A percentile compares a stretch with the other conserved stretches of the same genome.
phyloP scores from a whole-genome alignment of 2,329 filamentous ascomycete species.

The Penicillium vulpinum region DNA sequence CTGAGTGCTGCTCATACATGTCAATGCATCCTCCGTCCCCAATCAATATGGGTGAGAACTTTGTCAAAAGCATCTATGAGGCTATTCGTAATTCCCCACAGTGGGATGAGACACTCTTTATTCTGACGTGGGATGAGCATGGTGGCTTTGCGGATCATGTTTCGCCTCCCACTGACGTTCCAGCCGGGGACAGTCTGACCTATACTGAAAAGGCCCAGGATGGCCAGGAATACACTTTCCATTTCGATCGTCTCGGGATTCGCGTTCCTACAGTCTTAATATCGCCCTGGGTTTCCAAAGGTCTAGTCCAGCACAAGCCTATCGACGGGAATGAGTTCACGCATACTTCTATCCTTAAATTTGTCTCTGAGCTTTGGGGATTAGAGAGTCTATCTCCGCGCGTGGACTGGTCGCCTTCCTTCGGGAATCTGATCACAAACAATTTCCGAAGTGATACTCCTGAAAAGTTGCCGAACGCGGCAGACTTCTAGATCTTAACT shows the following conservation, averaged over 20 bases:
- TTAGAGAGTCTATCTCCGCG: slow-evolving; percentile 42
- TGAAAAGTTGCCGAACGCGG: slow-evolving; percentile 24
- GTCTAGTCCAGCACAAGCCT: slow-evolving; percentile 43
- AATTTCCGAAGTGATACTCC: slow-evolving; percentile 30
- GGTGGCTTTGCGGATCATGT: slow-evolving; percentile 53
- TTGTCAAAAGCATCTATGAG: slow-evolving; percentile 51
- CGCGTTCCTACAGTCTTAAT: slow-evolving; percentile 35
- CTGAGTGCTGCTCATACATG: slow-evolving; percentile 53
- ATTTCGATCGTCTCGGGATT: slow-evolving; percentile 34
- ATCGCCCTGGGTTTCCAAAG: slow-evolving; percentile 46
- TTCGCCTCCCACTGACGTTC: slow-evolving; percentile 42
- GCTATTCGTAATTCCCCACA: slow-evolving; percentile 46
- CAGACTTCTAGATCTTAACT: slow-evolving; percentile 20
- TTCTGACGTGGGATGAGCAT: slow-evolving; percentile 51
- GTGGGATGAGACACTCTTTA: slow-evolving; percentile 51
- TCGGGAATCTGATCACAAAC: slow-evolving; percentile 33
- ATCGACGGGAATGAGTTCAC: slow-evolving; percentile 44
- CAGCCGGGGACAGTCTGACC: slow-evolving; percentile 39
- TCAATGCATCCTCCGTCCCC: slow-evolving; percentile 50
- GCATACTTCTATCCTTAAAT: slow-evolving; percentile 48
- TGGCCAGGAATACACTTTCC: slow-evolving; percentile 32
- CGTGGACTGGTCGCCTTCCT: slow-evolving; percentile 42
- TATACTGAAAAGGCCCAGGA: slow-evolving; percentile 34
- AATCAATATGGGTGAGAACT: slow-evolving; percentile 47
- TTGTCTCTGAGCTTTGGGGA: slow-evolving; percentile 46